Conservation (phyloP, 2,329 filamentous ascomycete genomes). For the Monosporascus sp. region DNA sequence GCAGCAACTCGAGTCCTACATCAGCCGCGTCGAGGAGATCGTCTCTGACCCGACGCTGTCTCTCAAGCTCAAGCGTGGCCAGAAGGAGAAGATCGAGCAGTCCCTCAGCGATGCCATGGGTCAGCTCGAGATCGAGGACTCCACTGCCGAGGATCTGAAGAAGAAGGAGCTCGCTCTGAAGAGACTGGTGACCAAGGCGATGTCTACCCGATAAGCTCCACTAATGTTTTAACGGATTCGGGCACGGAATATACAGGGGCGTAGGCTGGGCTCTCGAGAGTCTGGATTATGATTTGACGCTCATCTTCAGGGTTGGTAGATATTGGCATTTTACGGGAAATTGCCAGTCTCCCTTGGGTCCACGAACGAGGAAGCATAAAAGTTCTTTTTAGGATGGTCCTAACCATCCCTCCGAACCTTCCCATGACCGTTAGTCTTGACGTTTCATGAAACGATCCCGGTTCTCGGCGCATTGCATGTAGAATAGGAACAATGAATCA, state of each 20-base stretch:
- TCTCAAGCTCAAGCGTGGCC: constrained; percentile 95
- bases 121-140: constrained; percentile 93
- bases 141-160: constrained; percentile 89
- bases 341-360: constrained; percentile 15
- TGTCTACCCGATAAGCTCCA: constrained; percentile 73
- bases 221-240: constrained; percentile 17
- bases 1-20: constrained; percentile 99
- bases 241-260: constrained; percentile 23
- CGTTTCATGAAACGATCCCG: constrained; percentile 17
- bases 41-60: constrained; percentile 93
- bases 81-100: constrained; percentile 99
- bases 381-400: constrained; percentile 26
- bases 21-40: constrained; percentile 97
- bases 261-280: constrained; percentile 20
- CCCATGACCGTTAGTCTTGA: constrained; percentile 16
- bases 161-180: constrained; percentile 99
- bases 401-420: constrained; percentile 16
- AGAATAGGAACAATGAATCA: constrained; percentile 27
- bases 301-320: constrained; percentile 19
- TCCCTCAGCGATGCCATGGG: constrained; percentile 96
- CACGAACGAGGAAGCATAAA: constrained; percentile 21
- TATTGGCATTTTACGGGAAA: constrained; percentile 20
- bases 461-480: constrained; percentile 28
- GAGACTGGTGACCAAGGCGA: constrained; percentile 96
- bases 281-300: constrained; percentile 19